Evolutionary conservation across 2,329 filamentous ascomycete species (phyloP), one percentile per base, ranked within the genome.

Genomic region (Aspergillus luchuensis): DNA sequence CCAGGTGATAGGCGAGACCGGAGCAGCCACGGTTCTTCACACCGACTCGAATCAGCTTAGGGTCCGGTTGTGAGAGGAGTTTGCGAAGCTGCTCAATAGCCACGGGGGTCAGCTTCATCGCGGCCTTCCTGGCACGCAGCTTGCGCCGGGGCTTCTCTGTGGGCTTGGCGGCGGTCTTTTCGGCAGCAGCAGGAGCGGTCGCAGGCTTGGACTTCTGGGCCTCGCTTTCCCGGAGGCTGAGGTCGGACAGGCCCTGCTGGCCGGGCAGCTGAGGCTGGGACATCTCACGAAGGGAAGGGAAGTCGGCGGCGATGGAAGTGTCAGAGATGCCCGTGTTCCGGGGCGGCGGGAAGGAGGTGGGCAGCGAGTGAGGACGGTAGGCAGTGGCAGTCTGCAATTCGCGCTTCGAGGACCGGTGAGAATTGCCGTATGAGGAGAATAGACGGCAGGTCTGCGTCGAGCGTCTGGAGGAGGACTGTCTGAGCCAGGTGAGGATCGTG

Each of bases 21-120:
- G 92, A 97, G 78, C 95, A 99, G 8, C 95, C 95, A 66, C 92
- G 86, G 77, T 97, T 97, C 76, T 90, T 92, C 63, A 98, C 95
- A 11, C 95, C 93, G 5, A 99, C 91, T 69, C 95, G 89, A 75
- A 99, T 97, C 66, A 97, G 84, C 79, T 97, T 96, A 2, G 93
- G 92, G 25, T 95, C 88, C 0, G 95, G 95, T 70, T 92, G 89
- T 63, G 93, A 87, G 6, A 97, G 84, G 39, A 99, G 79, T 17
- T 84, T 83, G 60, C 87, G 87, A 36, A 99, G 82, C 70, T 96
- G 92, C 50, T 88, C 82, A 2, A 97, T 89, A 0, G 95, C 95
- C 1, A 87, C 80, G 0, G 91, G 85, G 0, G 93, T 93, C 23
- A 99, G 84, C 67, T 87, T 91, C 82, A 99, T 94, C 2, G 94